phyloP scores from a whole-genome alignment of 163 green algal species.

The Smithsoniella earleae region DNA sequence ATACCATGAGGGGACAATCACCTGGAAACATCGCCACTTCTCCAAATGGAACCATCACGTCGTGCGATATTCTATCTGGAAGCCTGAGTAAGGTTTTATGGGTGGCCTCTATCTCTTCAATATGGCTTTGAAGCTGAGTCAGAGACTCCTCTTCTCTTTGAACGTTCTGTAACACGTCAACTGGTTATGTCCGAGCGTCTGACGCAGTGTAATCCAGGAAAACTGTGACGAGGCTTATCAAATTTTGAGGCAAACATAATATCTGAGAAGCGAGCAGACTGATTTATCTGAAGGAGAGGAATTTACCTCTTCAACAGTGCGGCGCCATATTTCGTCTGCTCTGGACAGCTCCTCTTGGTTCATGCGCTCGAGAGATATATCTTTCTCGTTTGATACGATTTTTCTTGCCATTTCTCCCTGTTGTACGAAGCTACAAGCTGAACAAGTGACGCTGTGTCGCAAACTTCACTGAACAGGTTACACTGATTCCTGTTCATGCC shows the following conservation, averaged over 20 bases:
- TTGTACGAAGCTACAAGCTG: no score
- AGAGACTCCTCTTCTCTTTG: not conserved
- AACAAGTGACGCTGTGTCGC: no score
- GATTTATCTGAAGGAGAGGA: not conserved
- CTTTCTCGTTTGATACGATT: not conserved
- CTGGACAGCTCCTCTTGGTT: not conserved
- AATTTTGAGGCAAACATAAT: no score
- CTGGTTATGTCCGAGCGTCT: no score
- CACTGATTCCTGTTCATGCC: no score
- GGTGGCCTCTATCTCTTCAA: not conserved
- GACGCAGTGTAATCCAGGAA: not conserved
- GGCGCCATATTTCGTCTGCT: not conserved
- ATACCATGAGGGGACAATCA: not conserved
- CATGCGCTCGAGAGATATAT: not conserved
- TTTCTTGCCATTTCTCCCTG: not conserved
- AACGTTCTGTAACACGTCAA: not conserved
- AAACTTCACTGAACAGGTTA: no score
- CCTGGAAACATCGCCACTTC: constrained; percentile 19
- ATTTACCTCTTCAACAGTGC: constrained; percentile 1
- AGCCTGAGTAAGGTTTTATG: not conserved
- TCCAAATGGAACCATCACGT: constrained; percentile 25
- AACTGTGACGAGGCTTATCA: not conserved
- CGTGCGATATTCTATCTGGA: not conserved
- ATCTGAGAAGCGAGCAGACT: no score
- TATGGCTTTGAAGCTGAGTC: not conserved